phyloP scores from a whole-genome alignment of 768 basidiomycete genomes.

The Termitomyces titanicus region DNA sequence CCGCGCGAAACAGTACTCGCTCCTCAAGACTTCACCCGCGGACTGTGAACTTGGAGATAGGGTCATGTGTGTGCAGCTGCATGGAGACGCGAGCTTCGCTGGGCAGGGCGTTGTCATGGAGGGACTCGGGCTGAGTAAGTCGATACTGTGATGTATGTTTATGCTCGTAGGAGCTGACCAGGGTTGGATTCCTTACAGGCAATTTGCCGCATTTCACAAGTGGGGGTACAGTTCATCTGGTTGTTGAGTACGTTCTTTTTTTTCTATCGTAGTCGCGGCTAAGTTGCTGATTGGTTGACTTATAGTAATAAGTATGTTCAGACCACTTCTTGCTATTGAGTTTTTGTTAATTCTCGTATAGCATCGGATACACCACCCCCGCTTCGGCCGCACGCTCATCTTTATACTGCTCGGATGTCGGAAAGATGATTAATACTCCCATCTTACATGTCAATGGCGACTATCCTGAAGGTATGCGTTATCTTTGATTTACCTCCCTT shows the following conservation, averaged over 20 bases:
- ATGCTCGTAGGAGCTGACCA: neutral
- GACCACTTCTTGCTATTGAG: neutral
- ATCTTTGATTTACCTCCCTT: conserved; percentile 4
- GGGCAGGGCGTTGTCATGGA: conserved; percentile 94
- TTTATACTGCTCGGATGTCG: conserved; percentile 82
- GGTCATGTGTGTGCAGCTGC: conserved; percentile 87
- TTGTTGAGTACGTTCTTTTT: conserved; percentile 69
- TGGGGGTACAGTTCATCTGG: conserved; percentile 86
- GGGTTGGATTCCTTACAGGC: conserved; percentile 18
- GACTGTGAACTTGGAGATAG: conserved; percentile 58
- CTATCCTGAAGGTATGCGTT: conserved; percentile 65
- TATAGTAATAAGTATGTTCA: conserved; percentile 59
- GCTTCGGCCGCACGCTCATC: conserved; percentile 82
- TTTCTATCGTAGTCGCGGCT: neutral
- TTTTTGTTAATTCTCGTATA: conserved; percentile 24
- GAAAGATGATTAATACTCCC: conserved; percentile 88
- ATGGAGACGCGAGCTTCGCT: conserved; percentile 89
- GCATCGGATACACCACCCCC: conserved; percentile 91
- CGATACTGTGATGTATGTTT: neutral
- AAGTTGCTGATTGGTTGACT: conserved; percentile 1
- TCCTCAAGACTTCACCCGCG: conserved; percentile 61
- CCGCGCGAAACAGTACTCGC: conserved; percentile 83
- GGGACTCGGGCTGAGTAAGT: conserved; percentile 73
- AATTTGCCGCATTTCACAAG: conserved; percentile 89
- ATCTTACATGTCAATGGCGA: conserved; percentile 92